Base-by-base conservation (phyloP, 2,329 filamentous ascomycete species). In the Torrubiellomyces zombiae region DNA sequence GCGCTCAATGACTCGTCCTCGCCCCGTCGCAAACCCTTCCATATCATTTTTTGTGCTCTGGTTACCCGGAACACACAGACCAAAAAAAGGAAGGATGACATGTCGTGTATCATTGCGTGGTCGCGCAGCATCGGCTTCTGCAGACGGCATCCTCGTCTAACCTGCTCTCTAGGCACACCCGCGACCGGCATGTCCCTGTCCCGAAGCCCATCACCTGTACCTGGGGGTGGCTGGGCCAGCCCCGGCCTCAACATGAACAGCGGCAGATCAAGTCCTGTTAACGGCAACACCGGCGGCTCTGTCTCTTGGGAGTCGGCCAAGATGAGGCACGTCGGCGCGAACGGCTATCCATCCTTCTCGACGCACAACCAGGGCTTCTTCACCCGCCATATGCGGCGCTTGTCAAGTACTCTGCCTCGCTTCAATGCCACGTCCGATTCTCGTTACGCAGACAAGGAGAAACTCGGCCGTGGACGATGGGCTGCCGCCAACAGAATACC, bases 341-440 rank as follows among this genome's bases (percentile, higher is more conserved):
- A 73, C 44, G 70, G 75, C 30, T 82, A 83, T 45, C 73, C 80
- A 7, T 77, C 76, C 19, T 89, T 82, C 51, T 73, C 73, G 33
- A 83, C 75, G 7, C 72, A 77, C 40, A 82, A 82, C 44, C 74
- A 80, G 41, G 80, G 83, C 28, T 92, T 92, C 61, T 86, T 94
- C 50, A 74, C 71, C 29, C 71, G 80, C 35, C 80, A 91, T 48
- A 80, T 81, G 55, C 75, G 80, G 36, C 75, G 67, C 35, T 63
- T 94, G 39, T 89, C 80, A 4, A 75, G 70, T 38, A 81, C 73
- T 34, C 55, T 94, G 30, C 82, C 85, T 6, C 65, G 67, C 14
- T 86, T 89, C 47, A 64, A 68, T 35, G 52, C 61, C 24, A 44
- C 46, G 32, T 48, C 59, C 25, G 47, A 49, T 26, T 38, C 50